Base-by-base conservation (phyloP, 2,329 filamentous ascomycete species). In the Ceratocystis variospora region DNA sequence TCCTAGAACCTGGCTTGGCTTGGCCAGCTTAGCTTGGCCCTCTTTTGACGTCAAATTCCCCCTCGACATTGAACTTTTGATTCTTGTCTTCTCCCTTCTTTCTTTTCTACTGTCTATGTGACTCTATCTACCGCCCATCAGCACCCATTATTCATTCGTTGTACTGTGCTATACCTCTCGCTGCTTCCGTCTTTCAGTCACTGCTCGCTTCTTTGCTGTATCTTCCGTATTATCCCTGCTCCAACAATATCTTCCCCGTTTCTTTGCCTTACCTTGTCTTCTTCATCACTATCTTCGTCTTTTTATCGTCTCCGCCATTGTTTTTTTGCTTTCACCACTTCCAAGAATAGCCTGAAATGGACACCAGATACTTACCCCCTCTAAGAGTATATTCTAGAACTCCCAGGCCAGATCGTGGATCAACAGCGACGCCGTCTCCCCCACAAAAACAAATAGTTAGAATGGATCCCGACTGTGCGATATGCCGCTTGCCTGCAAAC, bases 401-500 rank as follows among this genome's bases (percentile, higher is more conserved):
- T 41, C 63, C 55, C 19, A 61, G 28, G 33, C 62, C 48, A 37
- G 50, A 61, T 41, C 59, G 45, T 37, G 65, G 61, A n/a, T 64
- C 48, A 28, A 61, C 63, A 53, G 62, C 70, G 64, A 69, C 67
- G 48, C 67, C 68, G 17, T 64, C 68, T 5, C 64, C 61, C 15
- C 37, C 22, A 10, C 50, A 61, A 31, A 55, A 45, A n/a, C 37
- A 45, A 68, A 71, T 81, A 73, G 79, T 82, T 74, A 85, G 79
- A 74, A 87, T 87, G 83, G 85, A 87, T 71, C 85, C 85, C 55
- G 83, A 87, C 75, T 88, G 85, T 75, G 85, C 85, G 64, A 84
- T 88, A 72, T 87, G 85, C 74, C 79, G 79, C 71, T 79, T 80
- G 69, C 83, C 85, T 68, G 83, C 84, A 59, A 78, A 77, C 53